phyloP scores from a whole-genome alignment of 805 yeast species.

The Naumovozyma dairenensis region DNA sequence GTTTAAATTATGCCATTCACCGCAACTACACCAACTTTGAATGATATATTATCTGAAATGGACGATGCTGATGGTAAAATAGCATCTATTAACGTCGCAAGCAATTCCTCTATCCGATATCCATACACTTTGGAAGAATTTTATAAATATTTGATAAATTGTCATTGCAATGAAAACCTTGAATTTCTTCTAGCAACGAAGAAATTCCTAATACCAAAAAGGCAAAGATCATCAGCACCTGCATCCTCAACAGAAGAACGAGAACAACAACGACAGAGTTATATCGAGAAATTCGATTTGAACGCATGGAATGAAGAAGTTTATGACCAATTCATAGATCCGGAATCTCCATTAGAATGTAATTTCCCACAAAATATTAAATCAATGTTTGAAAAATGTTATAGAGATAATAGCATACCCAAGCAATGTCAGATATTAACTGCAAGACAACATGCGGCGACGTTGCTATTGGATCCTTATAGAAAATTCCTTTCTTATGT shows the following conservation, averaged over 20 bases:
- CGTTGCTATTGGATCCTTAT: conserved; percentile 22
- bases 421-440: conserved; percentile 10
- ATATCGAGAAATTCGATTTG: conserved; percentile 6
- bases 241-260: not conserved
- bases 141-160: conserved; percentile 14
- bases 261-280: not conserved
- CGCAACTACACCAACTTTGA: conserved; percentile 5
- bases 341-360: conserved; percentile 24
- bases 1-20: not conserved
- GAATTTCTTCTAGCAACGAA: conserved; percentile 15
- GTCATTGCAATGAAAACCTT: conserved; percentile 28
- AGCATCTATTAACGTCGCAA: too few relatives aligned
- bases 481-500: conserved; percentile 9
- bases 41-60: conserved; percentile 5
- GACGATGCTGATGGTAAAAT: conserved; percentile 1
- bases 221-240: conserved; percentile 1
- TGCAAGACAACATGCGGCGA: conserved; percentile 20
- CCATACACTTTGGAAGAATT: conserved; percentile 16
- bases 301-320: conserved; percentile 17
- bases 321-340: conserved; percentile 17
- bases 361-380: conserved; percentile 22
- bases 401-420: conserved; percentile 10
- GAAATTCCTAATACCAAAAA: conserved; percentile 3
- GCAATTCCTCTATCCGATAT: conserved; percentile 1
- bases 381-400: conserved; percentile 15